These are phyloP conservation scores for Aspergillus caelatus DNA, from an alignment of 2,329 filamentous ascomycete species.

Conservation along the genomic window DNA sequence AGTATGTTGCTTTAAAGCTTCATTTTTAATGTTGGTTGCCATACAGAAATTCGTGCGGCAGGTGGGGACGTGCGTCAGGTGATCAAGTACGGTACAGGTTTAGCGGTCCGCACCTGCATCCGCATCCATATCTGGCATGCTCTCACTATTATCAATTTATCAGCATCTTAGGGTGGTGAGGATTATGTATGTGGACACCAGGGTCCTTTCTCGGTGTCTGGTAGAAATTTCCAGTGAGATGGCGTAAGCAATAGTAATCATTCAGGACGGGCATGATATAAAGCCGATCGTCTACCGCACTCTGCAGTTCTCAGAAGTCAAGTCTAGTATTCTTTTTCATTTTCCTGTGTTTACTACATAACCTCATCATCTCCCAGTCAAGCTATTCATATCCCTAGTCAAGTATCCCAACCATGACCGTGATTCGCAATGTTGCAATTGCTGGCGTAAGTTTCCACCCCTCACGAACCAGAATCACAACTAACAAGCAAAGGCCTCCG, in stretches of 20 bases:
- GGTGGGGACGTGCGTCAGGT: too few relatives aligned
- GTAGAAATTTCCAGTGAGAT: not conserved
- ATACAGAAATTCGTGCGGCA: too few relatives aligned
- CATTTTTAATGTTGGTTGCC: too few relatives aligned
- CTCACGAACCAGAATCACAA: not conserved
- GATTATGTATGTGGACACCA: not conserved
- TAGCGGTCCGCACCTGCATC: constrained; percentile 6
- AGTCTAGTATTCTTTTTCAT: not conserved
- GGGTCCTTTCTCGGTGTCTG: not conserved
- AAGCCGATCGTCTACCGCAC: not conserved
- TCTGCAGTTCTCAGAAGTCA: not conserved
- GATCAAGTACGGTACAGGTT: too few relatives aligned
- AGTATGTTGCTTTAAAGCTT: too few relatives aligned
- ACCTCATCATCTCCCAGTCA: not conserved
- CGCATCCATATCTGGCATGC: not conserved
- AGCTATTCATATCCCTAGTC: not conserved
- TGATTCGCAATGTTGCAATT: constrained; percentile 1
- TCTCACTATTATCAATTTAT: not conserved
- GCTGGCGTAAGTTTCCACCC: not conserved
- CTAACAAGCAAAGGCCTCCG: constrained; percentile 6
- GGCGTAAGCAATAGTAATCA: not conserved
- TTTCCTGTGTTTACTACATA: not conserved
- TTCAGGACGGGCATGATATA: not conserved
- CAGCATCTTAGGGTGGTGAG: not conserved
- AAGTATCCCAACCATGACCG: not conserved